Conservation (phyloP, 1,284 basidiomycete species). For the Irpex rosettiformis region DNA sequence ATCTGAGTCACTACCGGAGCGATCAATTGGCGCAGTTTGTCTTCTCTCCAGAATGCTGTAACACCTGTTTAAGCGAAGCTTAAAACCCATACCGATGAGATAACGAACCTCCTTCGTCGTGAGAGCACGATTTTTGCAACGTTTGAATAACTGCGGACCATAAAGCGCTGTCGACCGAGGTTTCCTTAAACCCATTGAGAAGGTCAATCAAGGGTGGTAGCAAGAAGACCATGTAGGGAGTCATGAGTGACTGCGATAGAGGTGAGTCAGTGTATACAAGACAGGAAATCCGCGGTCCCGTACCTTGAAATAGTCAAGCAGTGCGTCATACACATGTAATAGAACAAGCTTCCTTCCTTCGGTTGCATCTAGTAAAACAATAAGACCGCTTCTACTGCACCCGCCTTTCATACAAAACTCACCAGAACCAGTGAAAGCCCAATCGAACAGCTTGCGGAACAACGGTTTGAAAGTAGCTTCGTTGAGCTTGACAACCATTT, state of each 20-base stretch:
- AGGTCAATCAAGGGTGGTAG: conserved; percentile 68
- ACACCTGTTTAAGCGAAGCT: neutral
- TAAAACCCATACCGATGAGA: neutral
- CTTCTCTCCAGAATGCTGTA: conserved; percentile 85
- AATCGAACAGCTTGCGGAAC: conserved; percentile 91
- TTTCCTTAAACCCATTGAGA: conserved; percentile 48
- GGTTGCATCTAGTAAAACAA: conserved; percentile 19
- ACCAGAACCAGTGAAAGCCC: conserved; percentile 77
- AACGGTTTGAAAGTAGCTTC: conserved; percentile 91
- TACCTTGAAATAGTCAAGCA: conserved; percentile 87
- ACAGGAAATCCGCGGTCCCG: conserved; percentile 13
- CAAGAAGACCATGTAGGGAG: conserved; percentile 84
- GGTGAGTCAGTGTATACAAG: conserved; percentile 4
- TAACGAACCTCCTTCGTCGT: conserved; percentile 77
- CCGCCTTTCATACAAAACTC: conserved; percentile 19
- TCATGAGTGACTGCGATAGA: conserved; percentile 68
- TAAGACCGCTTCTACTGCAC: neutral
- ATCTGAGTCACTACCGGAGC: conserved; percentile 65
- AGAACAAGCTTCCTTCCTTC: conserved; percentile 62
- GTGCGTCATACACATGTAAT: conserved; percentile 64
- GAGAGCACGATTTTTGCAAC: conserved; percentile 67
- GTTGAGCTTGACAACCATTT: conserved; percentile 91
- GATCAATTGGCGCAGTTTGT: conserved; percentile 65
- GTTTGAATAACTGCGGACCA: conserved; percentile 69
- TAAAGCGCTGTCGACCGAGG: conserved; percentile 36